Base-by-base conservation (phyloP, 495 filamentous ascomycete species). In the Aspergillus haitiensis region DNA sequence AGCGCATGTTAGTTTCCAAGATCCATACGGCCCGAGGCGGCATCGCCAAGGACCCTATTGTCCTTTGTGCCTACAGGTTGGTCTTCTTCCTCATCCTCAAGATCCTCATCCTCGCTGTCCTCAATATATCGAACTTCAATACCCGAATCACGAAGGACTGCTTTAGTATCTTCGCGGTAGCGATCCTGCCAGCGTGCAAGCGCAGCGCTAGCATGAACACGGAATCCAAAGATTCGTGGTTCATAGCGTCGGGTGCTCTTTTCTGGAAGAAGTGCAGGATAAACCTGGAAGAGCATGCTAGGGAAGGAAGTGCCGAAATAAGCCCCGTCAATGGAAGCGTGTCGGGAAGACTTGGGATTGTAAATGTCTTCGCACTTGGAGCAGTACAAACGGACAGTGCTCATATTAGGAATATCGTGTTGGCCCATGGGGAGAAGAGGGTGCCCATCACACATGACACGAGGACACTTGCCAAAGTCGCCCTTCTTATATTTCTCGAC, bases 261-360 rank as follows among this genome's bases (percentile, higher is more conserved):
- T 62, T 84, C 78, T 6, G 94, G 93, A 42, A 94, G 83, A 45
- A 98, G 75, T 2, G 89, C 86, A 2, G 95, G 94, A 67, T 97
- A 98, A 34, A 98, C 94, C 74, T 98, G 94, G 81, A 98, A 98
- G 54, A 98, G 84, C 74, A 98, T 97, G 71, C 96, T 97, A 81
- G 96, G 93, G 81, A 98, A 98, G 6, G 90, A 93, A 42, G 94
- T 91, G 55, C 95, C 94, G 56, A 98, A 98, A 80, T 98, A 98
- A 56, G 94, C 94, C 55, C 94, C 94, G 72, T 99, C 94, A 71
- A 99, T 97, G 49, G 86, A 82, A 45, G 90, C 89, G 72, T 99
- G 94, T 49, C 94, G 91, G 11, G 93, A 94, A 6, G 94, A 98
- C 75, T 99, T 99, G 35, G 94, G 94, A 73, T 97, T 97, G 82